Percentiles rank a stretch among this genome's conserved stretches.
phyloP scores from a whole-genome alignment of 1,139 yeast genomes.

The Pichia sp. region DNA sequence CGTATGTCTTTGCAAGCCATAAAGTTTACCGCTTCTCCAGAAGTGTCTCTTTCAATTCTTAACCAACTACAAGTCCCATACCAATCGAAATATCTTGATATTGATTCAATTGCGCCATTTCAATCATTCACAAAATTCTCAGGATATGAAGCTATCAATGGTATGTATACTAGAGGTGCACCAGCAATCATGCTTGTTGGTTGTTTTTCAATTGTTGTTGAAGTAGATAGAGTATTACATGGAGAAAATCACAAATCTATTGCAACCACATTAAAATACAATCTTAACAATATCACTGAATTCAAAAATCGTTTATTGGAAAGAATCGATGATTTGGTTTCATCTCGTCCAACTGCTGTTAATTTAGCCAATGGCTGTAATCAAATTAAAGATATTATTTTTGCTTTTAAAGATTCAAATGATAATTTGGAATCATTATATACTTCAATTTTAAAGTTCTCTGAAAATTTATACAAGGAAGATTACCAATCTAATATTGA shows the following conservation, averaged over 20 bases:
- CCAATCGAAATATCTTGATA: constrained; percentile 58
- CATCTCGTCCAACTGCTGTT: constrained; percentile 93
- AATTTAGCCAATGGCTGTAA: constrained; percentile 75
- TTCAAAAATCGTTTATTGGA: constrained; percentile 34
- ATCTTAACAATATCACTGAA: constrained; percentile 27
- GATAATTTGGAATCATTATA: constrained; percentile 32
- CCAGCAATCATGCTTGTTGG: constrained; percentile 98
- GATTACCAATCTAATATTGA: constrained; percentile 71
- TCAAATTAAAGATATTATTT: constrained; percentile 44
- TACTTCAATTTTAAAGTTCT: constrained; percentile 41
- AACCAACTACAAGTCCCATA: constrained; percentile 85
- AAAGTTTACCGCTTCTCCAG: constrained; percentile 45
- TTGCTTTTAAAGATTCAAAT: constrained; percentile 9
- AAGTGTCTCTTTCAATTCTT: constrained; percentile 49
- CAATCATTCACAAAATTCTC: constrained; percentile 33
- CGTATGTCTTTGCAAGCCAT: constrained; percentile 56
- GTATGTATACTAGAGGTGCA: constrained; percentile 96
- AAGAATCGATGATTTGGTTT: constrained; percentile 59
- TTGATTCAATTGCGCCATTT: constrained; percentile 32
- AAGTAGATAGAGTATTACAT: constrained; percentile 36
- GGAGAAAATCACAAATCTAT: neutral
- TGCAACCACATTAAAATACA: constrained; percentile 27
- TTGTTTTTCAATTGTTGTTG: constrained; percentile 75
- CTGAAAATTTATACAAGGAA: constrained; percentile 58
- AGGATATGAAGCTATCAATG: constrained; percentile 74